Conservation (phyloP, 352 stramenopile genomes). For the Aphanomyces cochlioides region DNA sequence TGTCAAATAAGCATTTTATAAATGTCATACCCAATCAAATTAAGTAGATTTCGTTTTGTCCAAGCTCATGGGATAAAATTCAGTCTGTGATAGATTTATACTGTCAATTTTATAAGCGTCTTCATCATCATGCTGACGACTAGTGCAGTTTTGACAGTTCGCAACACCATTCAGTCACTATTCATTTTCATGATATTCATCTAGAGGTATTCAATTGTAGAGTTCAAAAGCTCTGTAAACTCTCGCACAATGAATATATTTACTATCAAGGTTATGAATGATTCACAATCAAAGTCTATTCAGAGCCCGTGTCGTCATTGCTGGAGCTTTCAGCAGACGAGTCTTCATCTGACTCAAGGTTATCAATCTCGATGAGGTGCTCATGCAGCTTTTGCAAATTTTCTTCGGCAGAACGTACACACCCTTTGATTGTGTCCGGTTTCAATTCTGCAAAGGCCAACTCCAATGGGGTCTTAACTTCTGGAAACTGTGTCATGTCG, state of each 20-base stretch:
- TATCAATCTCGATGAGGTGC: not conserved
- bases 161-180: not conserved
- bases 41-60: no score
- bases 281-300: constrained; percentile 3
- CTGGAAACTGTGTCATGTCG: not conserved
- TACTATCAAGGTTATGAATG: constrained; percentile 5
- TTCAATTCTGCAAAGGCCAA: not conserved
- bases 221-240: not conserved
- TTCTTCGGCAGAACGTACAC: not conserved
- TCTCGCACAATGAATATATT: constrained; percentile 4
- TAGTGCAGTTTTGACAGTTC: not conserved
- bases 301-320: not conserved
- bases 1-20: no score
- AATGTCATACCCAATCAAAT: no score
- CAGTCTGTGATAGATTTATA: no score
- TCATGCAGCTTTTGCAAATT: constrained; percentile 9
- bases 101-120: no score
- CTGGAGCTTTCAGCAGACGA: not conserved
- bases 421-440: not conserved
- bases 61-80: no score
- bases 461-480: constrained; percentile 21
- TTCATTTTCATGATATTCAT: not conserved
- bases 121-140: no score
- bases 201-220: not conserved
- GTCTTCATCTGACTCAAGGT: not conserved